Base-by-base conservation (phyloP, 805 yeast species). In the Candida insectalens region DNA sequence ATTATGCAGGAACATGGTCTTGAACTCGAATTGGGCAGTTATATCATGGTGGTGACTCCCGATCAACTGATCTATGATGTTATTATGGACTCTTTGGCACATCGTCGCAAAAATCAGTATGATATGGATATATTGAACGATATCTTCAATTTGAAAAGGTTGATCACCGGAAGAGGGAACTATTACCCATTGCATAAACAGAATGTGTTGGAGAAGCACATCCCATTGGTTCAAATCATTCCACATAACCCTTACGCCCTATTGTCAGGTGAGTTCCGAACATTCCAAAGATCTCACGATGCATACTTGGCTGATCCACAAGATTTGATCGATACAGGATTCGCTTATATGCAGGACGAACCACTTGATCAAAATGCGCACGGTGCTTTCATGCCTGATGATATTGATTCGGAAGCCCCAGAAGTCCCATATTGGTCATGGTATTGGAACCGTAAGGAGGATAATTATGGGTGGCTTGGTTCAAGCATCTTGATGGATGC, bases 21-120 rank as follows among this genome's bases (percentile, higher is more conserved):
- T 1, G 25, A 35, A 9, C 43, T 52, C 27, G 28, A 39, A 34
- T 36, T 65, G 41, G 65, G 62, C 1, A 62, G 67, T 28, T 72
- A 71, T 40, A 49, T 78, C 5, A 76, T 78, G 77, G 78, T 77
- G 5, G 55, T 76, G n/a, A 63, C 59, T 27, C 84, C 84, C 3
- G 59, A 44, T 25, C 20, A 35, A 4, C 22, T 37, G 1, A 43
- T 50, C 2, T 57, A 44, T 37, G 33, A 47, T 10, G 36, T 45
- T 16, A 39, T 47, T 40, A 41, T 36, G 33, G 35, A 49, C 10
- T 50, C 53, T 25, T 43, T 55, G 0, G 39, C 44, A 10, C 37
- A 54, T 3, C 56, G 61, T 34, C 25, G 38, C 4, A 20, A 36
- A 1, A 39, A 49, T n/a, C 75, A 71, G 22, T 70, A 62, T 41